Evolutionary conservation across 176 grass and related monocot genomes (phyloP).

Genomic region (Zoysia japonica): DNA sequence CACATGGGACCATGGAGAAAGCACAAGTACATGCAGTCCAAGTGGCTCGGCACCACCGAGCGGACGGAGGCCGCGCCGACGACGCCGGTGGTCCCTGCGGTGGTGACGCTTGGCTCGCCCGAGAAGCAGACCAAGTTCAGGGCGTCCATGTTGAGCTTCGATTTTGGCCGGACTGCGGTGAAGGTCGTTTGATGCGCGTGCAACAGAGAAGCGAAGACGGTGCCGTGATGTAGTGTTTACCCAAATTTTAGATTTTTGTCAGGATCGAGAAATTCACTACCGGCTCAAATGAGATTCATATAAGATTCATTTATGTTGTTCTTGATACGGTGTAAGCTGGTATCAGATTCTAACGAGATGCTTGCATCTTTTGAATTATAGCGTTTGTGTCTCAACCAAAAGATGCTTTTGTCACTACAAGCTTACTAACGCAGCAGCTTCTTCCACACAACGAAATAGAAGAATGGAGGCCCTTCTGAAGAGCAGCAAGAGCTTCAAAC

Average conservation of each 20-base stretch:
- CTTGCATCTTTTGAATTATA: too few relatives aligned
- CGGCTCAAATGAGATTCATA: too few relatives aligned
- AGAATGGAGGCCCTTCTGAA: background rate
- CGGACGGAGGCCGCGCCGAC: background rate
- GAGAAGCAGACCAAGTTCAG: conserved; percentile 64
- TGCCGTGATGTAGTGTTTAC: background rate
- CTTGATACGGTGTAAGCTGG: too few relatives aligned
- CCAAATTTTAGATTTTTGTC: background rate
- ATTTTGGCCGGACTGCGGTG: conserved; percentile 51
- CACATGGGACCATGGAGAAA: conserved; percentile 89
- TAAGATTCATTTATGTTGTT: too few relatives aligned
- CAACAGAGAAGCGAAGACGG: background rate
- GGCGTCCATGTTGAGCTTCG: conserved; percentile 83
- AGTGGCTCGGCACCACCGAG: conserved; percentile 72
- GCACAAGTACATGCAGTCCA: conserved; percentile 95
- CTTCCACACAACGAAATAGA: too few relatives aligned
- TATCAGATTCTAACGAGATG: too few relatives aligned
- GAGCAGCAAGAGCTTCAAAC: background rate
- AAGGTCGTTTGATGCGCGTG: conserved; percentile 43
- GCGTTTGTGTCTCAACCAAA: too few relatives aligned
- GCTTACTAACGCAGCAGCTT: too few relatives aligned
- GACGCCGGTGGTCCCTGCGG: background rate
- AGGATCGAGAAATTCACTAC: too few relatives aligned
- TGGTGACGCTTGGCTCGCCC: conserved; percentile 19
- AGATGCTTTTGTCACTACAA: too few relatives aligned